phyloP scores from a whole-genome alignment of 2,329 filamentous ascomycete species.

The Rachicladosporium sp. region DNA sequence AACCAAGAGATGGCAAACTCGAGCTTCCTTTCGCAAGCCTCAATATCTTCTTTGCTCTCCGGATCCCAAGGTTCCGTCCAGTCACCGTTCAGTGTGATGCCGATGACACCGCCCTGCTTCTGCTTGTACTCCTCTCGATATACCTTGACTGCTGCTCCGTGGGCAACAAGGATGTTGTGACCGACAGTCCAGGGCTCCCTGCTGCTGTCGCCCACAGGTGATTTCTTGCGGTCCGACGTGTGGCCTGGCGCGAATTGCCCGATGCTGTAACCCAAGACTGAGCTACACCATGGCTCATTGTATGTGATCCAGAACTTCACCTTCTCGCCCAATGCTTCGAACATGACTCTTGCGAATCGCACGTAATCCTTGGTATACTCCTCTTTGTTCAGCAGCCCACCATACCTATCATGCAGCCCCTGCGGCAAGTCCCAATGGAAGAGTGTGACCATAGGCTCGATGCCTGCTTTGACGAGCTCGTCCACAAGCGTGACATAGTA shows the following conservation, averaged over 20 bases:
- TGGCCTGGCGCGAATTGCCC: slow-evolving; percentile 74
- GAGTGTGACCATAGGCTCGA: slow-evolving; percentile 69
- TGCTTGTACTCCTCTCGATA: slow-evolving; percentile 75
- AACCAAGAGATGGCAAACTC: slow-evolving; percentile 86
- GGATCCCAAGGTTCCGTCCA: slow-evolving; percentile 69
- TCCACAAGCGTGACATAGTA: slow-evolving; percentile 72
- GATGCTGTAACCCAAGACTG: slow-evolving; percentile 65
- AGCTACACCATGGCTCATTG: slow-evolving; percentile 69
- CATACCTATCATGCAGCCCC: slow-evolving; percentile 66
- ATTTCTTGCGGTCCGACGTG: slow-evolving; percentile 63
- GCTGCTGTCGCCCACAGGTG: slow-evolving; percentile 56
- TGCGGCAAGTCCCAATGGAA: slow-evolving; percentile 85
- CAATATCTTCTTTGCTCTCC: slow-evolving; percentile 59
- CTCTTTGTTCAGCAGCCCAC: slow-evolving; percentile 64
- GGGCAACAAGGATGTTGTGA: slow-evolving; percentile 68
- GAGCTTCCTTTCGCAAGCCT: slow-evolving; percentile 67
- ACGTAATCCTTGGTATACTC: slow-evolving; percentile 77
- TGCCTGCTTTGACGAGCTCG: slow-evolving; percentile 62
- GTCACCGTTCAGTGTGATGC: slow-evolving; percentile 72
- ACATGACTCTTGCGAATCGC: slow-evolving; percentile 64
- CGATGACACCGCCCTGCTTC: slow-evolving; percentile 62
- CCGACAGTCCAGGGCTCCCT: slow-evolving; percentile 74
- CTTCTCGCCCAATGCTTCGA: slow-evolving; percentile 57
- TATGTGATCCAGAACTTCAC: slow-evolving; percentile 60
- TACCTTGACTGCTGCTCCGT: slow-evolving; percentile 67